Conservation (phyloP, 202 grass and related monocot genomes). For the Digitaria exilis region DNA sequence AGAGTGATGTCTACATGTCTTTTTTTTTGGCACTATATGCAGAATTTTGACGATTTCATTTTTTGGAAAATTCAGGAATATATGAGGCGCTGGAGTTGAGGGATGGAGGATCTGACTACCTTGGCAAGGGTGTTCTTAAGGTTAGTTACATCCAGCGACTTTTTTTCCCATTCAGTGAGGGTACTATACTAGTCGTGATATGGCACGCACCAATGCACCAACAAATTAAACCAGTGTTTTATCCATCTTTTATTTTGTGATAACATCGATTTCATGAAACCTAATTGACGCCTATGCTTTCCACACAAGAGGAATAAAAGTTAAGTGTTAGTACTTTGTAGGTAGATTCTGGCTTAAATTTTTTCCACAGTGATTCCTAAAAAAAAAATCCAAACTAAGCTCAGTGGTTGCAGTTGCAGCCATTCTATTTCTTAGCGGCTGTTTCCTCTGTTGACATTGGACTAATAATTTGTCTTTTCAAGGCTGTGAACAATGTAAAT, state of each 20-base stretch:
- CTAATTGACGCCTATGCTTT: background rate
- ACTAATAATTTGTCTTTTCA: slow-evolving; percentile 7
- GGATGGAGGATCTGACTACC: slow-evolving; percentile 90
- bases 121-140: slow-evolving; percentile 95
- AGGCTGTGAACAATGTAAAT: slow-evolving; percentile 93
- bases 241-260: background rate
- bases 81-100: slow-evolving; percentile 92
- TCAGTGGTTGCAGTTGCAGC: no score
- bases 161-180: background rate
- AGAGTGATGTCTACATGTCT: background rate
- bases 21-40: background rate
- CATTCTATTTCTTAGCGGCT: background rate
- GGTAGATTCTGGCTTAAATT: background rate
- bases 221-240: background rate
- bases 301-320: background rate
- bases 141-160: slow-evolving; percentile 15
- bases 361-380: background rate
- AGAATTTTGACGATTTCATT: background rate
- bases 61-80: slow-evolving; percentile 43
- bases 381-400: no score
- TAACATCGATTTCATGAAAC: background rate
- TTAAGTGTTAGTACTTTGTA: background rate
- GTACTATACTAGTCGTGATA: background rate
- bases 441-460: background rate
- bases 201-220: background rate